Evolutionary conservation across 2,329 filamentous ascomycete species (phyloP).

Genomic region (Trichoderma simmonsii): DNA sequence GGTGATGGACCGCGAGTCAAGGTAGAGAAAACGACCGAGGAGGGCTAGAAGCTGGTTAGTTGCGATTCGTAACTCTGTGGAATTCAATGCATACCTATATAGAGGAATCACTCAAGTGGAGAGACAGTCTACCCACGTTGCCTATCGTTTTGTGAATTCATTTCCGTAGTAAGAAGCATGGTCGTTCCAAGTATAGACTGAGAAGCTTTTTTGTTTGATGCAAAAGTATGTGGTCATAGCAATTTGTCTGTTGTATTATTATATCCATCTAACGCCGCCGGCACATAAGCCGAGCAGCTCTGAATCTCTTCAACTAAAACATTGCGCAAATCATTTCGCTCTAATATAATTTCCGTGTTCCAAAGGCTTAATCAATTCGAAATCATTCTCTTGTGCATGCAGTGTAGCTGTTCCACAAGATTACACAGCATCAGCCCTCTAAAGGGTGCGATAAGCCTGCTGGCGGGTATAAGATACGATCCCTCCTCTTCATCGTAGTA

Average conservation of each 20-base stretch:
- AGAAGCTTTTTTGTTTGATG: not conserved
- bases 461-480: not conserved
- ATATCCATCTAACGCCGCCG: not conserved
- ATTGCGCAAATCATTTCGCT: not conserved
- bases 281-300: not conserved
- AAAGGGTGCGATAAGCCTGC: not conserved
- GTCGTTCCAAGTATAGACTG: not conserved
- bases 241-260: not conserved
- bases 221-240: not conserved
- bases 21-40: not conserved
- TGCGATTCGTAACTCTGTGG: not conserved
- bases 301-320: not conserved
- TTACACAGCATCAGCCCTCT: not conserved
- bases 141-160: not conserved
- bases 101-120: not conserved
- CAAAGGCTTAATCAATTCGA: not conserved
- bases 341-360: not conserved
- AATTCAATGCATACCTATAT: not conserved
- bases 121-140: accelerated
- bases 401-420: not conserved
- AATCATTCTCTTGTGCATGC: not conserved
- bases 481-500: not conserved
- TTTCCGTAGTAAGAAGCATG: not conserved
- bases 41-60: not conserved
- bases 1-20: not conserved